Evolutionary conservation across 139 green algal species (phyloP).

Genomic region (Volvox reticuliferus): DNA sequence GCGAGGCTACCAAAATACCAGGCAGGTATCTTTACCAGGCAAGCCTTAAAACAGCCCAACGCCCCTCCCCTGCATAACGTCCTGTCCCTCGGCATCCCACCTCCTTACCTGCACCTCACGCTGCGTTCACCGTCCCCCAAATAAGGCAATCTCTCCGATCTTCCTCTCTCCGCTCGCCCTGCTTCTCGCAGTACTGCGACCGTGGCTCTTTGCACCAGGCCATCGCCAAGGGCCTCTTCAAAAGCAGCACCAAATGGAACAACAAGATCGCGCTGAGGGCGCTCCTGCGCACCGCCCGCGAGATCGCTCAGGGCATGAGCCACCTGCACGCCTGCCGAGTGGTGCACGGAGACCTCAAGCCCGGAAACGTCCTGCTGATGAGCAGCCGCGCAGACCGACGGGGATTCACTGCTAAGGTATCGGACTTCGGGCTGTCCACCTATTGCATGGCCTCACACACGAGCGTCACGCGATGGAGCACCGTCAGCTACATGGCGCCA

Average conservation of each 20-base stretch:
- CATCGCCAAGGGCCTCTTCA: constrained; percentile 51
- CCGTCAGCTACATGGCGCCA: constrained; percentile 47
- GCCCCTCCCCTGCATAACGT: too few species aligned
- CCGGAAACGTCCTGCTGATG: constrained; percentile 57
- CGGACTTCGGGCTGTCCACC: constrained; percentile 52
- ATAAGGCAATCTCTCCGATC: neutral
- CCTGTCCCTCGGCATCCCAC: neutral
- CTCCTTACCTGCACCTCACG: too few species aligned
- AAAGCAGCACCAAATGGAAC: constrained; percentile 45
- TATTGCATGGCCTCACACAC: constrained; percentile 50
- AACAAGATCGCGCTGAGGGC: constrained; percentile 51
- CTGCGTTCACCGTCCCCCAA: too few species aligned
- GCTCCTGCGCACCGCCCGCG: constrained; percentile 53
- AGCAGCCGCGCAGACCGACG: constrained; percentile 36
- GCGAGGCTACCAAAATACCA: neutral
- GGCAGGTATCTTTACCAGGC: too few species aligned
- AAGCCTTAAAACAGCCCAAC: too few species aligned
- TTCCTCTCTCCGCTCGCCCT: neutral
- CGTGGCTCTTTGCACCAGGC: constrained; percentile 48
- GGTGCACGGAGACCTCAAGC: constrained; percentile 55
- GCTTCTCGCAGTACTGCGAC: constrained; percentile 42
- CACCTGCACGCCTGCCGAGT: constrained; percentile 50
- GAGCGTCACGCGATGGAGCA: constrained; percentile 48
- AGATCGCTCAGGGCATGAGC: constrained; percentile 57
- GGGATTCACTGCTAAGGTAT: constrained; percentile 54